A percentile compares a stretch with the other conserved stretches of the same genome.
Evolutionary conservation across 148 eudicot species (phyloP).

Genomic region (Amaranthus hypochondriacus): DNA sequence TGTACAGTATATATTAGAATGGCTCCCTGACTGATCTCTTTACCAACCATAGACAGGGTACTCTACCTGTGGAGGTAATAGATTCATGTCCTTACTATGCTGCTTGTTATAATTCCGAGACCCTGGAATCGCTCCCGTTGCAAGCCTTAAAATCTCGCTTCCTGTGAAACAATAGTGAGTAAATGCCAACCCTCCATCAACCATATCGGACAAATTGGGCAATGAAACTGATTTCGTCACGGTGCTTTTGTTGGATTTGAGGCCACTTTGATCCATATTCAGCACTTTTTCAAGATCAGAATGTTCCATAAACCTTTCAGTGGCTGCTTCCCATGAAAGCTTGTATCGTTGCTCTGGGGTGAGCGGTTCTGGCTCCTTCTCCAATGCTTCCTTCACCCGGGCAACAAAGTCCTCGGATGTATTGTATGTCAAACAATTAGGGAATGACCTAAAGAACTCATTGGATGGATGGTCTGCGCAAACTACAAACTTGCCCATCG

Average conservation of each 20-base stretch:
- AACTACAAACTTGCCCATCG: constrained; percentile 98
- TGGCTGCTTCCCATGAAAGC: constrained; percentile 99
- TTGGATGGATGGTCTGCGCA: constrained; percentile 98
- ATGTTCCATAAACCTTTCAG: constrained; percentile 77
- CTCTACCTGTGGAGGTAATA: constrained; percentile 88
- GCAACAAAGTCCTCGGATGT: constrained; percentile 78
- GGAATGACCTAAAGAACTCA: constrained; percentile 84
- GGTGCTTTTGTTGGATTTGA: constrained; percentile 19
- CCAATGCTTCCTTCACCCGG: constrained; percentile 77
- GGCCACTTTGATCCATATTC: constrained; percentile 21
- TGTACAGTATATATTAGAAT: constrained; percentile 17
- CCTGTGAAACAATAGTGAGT: constrained; percentile 86
- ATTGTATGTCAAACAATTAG: constrained; percentile 83
- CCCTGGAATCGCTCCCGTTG: constrained; percentile 82
- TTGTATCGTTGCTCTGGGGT: constrained; percentile 67
- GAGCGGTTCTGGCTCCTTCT: constrained; percentile 77
- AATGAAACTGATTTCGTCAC: constrained; percentile 52
- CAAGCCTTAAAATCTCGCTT: constrained; percentile 70
- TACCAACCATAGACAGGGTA: constrained; percentile 91
- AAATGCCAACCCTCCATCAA: constrained; percentile 89
- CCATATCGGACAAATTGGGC: constrained; percentile 62
- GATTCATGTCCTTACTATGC: constrained; percentile 70
- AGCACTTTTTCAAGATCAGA: constrained; percentile 75
- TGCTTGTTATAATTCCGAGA: constrained; percentile 65
- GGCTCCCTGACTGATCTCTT: neutral